Evolutionary conservation across 2,329 filamentous ascomycete species (phyloP), one percentile per base, ranked within the genome.

Genomic region (Blumeria graminis): DNA sequence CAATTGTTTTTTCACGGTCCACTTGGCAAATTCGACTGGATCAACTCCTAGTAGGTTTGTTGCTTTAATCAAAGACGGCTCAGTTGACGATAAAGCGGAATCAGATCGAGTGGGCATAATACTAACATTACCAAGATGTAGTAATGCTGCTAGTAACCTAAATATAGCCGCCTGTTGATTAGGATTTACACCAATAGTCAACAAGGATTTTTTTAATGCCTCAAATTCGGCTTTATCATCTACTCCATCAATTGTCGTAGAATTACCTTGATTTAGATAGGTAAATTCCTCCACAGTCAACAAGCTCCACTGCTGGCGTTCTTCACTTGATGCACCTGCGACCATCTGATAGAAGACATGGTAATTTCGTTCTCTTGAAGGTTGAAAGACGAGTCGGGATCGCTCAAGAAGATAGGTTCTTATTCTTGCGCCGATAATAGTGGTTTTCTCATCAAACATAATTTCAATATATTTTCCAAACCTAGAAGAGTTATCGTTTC

Each of bases 401-500:
- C 92, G 85, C 69, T 98, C 92, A 48, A 98, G 75, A 62, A 98
- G 75, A 67, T 98, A 98, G 57, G 89, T 95, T 64, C 92, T 79
- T 67, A 98, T 98, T 73, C 93, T 93, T 57, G 92, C 92, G 63
- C 92, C 92, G 66, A 96, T 95, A 65, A 98, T 98, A 68, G 93
- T 92, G 60, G 87, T 94, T 65, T 83, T 79, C 60, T 86, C 80
- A 71, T 96, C 89, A 69, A 98, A 98, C 87, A 96, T 90, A 68
- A 98, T 98, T 72, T 98, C 92, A 64, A 98, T 96, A 70, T 98
- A 98, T 75, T 98, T 98, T 69, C 92, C 92, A 70, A 98, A 98
- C 66, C 92, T 81, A 45, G 92, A 98, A 48, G 92, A 98, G 72
- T 98, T 98, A 72, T 98, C 92, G 72, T 98, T 98, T 68, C 92